These are phyloP conservation scores for Entomophthora muscae DNA, from an alignment of 371 early-diverging fungal species.

Conservation along the genomic window DNA sequence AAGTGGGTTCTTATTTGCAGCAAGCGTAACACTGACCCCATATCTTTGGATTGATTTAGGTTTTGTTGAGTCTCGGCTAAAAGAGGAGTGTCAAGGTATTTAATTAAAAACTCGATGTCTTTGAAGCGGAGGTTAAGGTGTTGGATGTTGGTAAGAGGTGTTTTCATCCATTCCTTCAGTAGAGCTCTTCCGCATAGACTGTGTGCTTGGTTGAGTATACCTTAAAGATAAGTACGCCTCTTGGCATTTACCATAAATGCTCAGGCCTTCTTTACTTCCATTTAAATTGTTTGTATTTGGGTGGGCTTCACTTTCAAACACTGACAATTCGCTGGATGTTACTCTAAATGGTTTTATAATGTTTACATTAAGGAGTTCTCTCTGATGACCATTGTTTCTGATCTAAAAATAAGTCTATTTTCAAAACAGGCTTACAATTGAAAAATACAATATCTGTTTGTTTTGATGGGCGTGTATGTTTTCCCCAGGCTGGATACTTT, in stretches of 20 bases:
- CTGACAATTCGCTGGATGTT: constrained; percentile 1
- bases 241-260: constrained; percentile 5
- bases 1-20: not conserved
- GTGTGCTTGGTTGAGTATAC: constrained; percentile 2
- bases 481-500: not conserved
- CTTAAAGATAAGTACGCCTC: not conserved
- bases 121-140: not conserved
- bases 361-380: not conserved
- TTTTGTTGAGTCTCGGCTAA: not conserved
- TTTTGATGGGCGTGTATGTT: not conserved
- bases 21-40: not conserved
- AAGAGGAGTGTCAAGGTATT: not conserved
- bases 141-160: not conserved
- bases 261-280: not conserved
- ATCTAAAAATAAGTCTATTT: not conserved
- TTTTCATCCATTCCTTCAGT: not conserved
- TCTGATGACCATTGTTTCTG: not conserved
- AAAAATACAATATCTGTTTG: not conserved
- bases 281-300: not conserved
- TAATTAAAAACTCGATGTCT: not conserved
- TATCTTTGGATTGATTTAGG: not conserved
- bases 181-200: not conserved
- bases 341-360: not conserved
- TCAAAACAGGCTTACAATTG: not conserved
- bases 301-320: constrained; percentile 2